A percentile compares a stretch with the other conserved stretches of the same genome.
Evolutionary conservation across 257 asterid genomes (phyloP).

Genomic region (Jacaranda copaia): DNA sequence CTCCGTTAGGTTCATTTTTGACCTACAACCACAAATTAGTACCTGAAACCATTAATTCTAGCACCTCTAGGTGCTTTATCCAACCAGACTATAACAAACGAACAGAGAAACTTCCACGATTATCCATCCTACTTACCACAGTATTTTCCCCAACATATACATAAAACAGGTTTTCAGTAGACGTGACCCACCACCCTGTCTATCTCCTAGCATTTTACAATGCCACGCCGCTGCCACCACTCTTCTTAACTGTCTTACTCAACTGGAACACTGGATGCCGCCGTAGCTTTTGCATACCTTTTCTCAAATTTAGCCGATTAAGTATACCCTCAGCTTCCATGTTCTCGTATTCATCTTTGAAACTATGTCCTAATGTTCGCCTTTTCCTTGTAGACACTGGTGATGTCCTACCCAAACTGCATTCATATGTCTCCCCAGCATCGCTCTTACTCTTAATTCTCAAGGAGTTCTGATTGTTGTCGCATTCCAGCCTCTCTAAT

Average conservation of each 20-base stretch:
- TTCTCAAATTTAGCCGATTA: slow-evolving; percentile 52
- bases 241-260: slow-evolving; percentile 59
- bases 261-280: slow-evolving; percentile 73
- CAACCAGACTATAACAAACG: slow-evolving; percentile 34
- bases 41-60: background rate
- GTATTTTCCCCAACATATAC: too few species aligned
- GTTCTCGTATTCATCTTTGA: slow-evolving; percentile 52
- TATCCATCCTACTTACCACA: too few species aligned
- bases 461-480: slow-evolving; percentile 33
- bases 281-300: slow-evolving; percentile 63
- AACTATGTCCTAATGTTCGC: slow-evolving; percentile 49
- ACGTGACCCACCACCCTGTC: background rate
- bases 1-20: background rate
- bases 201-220: slow-evolving; percentile 45
- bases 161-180: too few species aligned
- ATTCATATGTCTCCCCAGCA: slow-evolving; percentile 41
- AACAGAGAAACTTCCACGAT: background rate
- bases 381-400: slow-evolving; percentile 42
- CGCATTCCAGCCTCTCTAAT: slow-evolving; percentile 43
- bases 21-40: background rate
- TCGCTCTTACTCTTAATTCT: slow-evolving; percentile 46
- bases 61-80: slow-evolving; percentile 33
- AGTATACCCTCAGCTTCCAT: slow-evolving; percentile 61
- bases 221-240: slow-evolving; percentile 31
- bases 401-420: slow-evolving; percentile 24